These are phyloP conservation scores for Blastomyces percursus DNA, from an alignment of 2,329 filamentous ascomycete genomes.

Conservation along the genomic window DNA sequence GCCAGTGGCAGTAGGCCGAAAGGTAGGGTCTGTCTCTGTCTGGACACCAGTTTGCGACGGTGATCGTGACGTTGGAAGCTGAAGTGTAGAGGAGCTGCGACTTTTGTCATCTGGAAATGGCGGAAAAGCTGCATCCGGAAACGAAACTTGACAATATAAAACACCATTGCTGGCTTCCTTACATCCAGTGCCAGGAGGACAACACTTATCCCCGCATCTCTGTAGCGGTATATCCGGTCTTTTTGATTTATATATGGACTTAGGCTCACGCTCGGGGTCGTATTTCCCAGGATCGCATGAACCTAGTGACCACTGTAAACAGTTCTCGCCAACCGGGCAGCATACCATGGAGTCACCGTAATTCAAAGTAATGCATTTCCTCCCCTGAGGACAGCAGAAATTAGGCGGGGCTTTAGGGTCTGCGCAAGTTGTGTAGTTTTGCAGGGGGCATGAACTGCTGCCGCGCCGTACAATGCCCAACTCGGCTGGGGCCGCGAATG, in stretches of 20 bases:
- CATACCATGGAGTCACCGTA: constrained; percentile 35
- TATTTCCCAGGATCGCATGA: constrained; percentile 35
- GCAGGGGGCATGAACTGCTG: constrained; percentile 23
- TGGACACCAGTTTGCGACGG: constrained; percentile 14
- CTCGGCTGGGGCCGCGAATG: constrained; percentile 17
- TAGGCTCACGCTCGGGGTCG: constrained; percentile 29
- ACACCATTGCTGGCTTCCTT: too few species aligned
- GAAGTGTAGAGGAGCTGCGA: not conserved
- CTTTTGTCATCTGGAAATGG: not conserved
- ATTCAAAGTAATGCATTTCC: constrained; percentile 35
- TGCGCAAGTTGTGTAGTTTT: constrained; percentile 26
- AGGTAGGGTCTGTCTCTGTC: constrained; percentile 8
- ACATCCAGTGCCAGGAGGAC: constrained; percentile 17
- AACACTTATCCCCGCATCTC: constrained; percentile 35
- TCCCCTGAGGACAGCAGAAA: constrained; percentile 35
- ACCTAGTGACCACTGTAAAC: constrained; percentile 33
- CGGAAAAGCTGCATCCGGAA: not conserved
- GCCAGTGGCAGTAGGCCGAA: constrained; percentile 12
- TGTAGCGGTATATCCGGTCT: constrained; percentile 30
- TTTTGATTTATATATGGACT: constrained; percentile 32
- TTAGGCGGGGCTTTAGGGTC: constrained; percentile 28
- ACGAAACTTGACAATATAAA: not conserved
- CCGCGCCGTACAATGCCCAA: constrained; percentile 18
- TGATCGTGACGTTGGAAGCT: constrained; percentile 13
- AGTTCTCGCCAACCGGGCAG: constrained; percentile 35